A percentile compares a stretch with the other conserved stretches of the same genome.
These are phyloP conservation scores for Talaromyces sp. DNA, from an alignment of 2,329 filamentous ascomycete genomes.

Conservation along the genomic window DNA sequence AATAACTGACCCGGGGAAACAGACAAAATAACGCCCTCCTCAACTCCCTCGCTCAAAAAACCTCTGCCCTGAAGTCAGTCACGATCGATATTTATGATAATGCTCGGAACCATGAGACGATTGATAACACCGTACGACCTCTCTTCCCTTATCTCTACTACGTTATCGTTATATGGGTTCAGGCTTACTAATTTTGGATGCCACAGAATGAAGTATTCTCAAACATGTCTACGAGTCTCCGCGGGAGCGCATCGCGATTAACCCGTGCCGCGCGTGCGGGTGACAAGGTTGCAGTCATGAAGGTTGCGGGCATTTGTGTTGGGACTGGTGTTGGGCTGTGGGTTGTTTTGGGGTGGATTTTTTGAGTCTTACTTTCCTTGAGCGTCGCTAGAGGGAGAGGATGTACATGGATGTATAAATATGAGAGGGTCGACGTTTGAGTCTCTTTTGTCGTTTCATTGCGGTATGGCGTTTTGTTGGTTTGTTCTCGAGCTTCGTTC, in stretches of 20 bases:
- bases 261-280: conserved; percentile 87
- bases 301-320: conserved; percentile 79
- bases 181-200: neutral
- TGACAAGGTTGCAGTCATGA: conserved; percentile 86
- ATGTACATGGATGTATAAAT: neutral
- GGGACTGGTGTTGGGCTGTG: conserved; percentile 71
- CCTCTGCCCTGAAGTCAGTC: conserved; percentile 85
- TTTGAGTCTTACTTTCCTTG: conserved; percentile 31
- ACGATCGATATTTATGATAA: conserved; percentile 98
- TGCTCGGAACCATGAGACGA: conserved; percentile 79
- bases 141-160: neutral
- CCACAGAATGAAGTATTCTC: conserved; percentile 87
- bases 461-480: neutral
- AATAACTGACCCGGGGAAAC: conserved; percentile 9
- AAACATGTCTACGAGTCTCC: conserved; percentile 75
- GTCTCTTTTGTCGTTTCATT: neutral
- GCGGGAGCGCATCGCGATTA: conserved; percentile 76
- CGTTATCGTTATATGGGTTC: neutral
- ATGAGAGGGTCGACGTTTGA: neutral
- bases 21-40: conserved; percentile 94
- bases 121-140: conserved; percentile 74
- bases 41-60: conserved; percentile 84
- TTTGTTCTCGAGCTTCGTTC: neutral
- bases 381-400: too few species aligned
- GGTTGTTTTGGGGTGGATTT: conserved; percentile 64